Percentiles rank a stretch among this genome's conserved stretches.
These are phyloP conservation scores for Lecanicillium sp. DNA, from an alignment of 2,329 filamentous ascomycete species.

Conservation along the genomic window DNA sequence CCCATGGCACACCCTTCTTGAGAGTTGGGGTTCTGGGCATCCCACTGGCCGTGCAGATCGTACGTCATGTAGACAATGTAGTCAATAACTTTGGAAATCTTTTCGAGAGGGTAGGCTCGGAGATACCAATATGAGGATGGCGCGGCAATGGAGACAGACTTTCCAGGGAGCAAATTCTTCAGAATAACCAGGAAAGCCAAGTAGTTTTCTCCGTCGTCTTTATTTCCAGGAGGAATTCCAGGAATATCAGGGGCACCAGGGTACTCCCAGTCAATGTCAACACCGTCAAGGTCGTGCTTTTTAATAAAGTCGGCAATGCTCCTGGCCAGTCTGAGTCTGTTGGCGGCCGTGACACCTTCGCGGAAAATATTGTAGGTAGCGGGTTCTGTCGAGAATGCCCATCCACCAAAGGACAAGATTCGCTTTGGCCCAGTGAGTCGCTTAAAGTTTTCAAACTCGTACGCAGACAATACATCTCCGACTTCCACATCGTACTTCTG, in stretches of 20 bases:
- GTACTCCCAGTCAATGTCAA: constrained; percentile 8
- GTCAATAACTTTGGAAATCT: constrained; percentile 14
- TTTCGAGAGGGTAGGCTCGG: constrained; percentile 14
- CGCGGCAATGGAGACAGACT: constrained; percentile 15
- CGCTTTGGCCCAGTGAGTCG: constrained; percentile 17
- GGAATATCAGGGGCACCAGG: constrained; percentile 12
- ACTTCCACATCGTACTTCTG: constrained; percentile 13
- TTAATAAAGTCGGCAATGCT: constrained; percentile 15
- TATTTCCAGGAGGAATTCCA: constrained; percentile 7
- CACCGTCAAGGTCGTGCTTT: constrained; percentile 4
- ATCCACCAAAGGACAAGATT: constrained; percentile 36
- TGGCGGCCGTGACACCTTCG: constrained; percentile 19
- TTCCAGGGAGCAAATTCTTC: constrained; percentile 2
- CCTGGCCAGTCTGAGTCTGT: constrained; percentile 21
- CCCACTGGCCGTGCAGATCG: constrained; percentile 18
- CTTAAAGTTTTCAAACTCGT: constrained; percentile 22
- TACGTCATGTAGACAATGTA: constrained; percentile 22
- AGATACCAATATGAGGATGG: constrained; percentile 21
- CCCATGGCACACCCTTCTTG: constrained; percentile 19
- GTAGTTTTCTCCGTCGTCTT: constrained; percentile 10
- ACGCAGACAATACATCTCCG: constrained; percentile 10
- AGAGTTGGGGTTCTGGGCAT: constrained; percentile 12
- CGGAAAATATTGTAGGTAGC: constrained; percentile 29
- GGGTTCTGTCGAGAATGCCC: constrained; percentile 30
- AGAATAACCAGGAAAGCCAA: constrained; percentile 5